phyloP scores from a whole-genome alignment of 441 rosid species.

The Viola pubescens region DNA sequence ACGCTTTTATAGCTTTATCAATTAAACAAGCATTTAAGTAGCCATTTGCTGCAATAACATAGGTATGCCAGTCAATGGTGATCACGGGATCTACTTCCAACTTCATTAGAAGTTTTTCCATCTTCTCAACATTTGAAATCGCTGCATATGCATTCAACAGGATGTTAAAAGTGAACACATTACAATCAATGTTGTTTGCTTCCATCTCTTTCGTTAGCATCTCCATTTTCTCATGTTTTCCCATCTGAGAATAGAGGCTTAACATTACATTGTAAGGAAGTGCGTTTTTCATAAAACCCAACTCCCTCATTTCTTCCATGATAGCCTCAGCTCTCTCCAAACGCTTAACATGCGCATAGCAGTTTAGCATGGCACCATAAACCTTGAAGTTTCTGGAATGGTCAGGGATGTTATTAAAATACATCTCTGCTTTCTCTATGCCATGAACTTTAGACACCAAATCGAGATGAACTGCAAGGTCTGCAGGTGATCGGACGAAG shows the following conservation, averaged over 20 bases:
- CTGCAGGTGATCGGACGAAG: slow-evolving; percentile 14
- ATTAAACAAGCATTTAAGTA: slow-evolving; percentile 30
- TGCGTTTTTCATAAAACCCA: slow-evolving; percentile 16
- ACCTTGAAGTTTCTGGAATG: slow-evolving; percentile 19
- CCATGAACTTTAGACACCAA: slow-evolving; percentile 38
- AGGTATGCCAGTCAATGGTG: slow-evolving; percentile 28
- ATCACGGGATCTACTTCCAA: slow-evolving; percentile 26
- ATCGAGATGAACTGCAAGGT: slow-evolving; percentile 35
- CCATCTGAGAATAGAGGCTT: slow-evolving; percentile 23
- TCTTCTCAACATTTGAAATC: slow-evolving; percentile 24
- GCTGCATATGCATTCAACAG: slow-evolving; percentile 33
- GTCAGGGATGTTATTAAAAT: slow-evolving; percentile 25
- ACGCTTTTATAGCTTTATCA: slow-evolving; percentile 25
- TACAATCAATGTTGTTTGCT: slow-evolving; percentile 22
- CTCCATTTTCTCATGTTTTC: slow-evolving; percentile 31
- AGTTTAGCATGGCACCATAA: slow-evolving; percentile 38
- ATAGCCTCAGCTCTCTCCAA: slow-evolving; percentile 39
- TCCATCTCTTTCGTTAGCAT: slow-evolving; percentile 36
- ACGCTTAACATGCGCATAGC: slow-evolving; percentile 24
- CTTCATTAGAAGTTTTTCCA: slow-evolving; percentile 31
- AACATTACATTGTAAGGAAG: slow-evolving; percentile 36
- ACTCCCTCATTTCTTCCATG: slow-evolving; percentile 28
- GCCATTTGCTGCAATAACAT: slow-evolving; percentile 24
- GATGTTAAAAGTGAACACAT: slow-evolving; percentile 23
- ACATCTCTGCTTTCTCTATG: slow-evolving; percentile 32